These are phyloP conservation scores for Petrea volubilis DNA, from an alignment of 257 asterid species.

Conservation along the genomic window DNA sequence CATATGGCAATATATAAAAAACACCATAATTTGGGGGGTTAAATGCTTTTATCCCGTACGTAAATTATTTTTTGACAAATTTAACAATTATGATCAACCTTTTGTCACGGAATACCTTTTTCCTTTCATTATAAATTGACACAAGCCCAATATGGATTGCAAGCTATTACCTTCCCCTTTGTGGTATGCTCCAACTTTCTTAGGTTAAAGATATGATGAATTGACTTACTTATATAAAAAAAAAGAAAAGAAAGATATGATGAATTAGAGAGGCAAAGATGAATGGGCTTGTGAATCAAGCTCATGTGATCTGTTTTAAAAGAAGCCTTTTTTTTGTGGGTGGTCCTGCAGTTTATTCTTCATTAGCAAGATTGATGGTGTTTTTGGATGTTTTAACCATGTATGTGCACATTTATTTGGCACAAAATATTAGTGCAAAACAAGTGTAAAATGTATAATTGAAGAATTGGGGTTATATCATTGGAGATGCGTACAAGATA, in stretches of 20 bases:
- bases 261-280: constrained; percentile 9
- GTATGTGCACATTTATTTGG: neutral
- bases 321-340: neutral
- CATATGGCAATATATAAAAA: no score
- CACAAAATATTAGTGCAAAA: neutral
- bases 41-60: no score
- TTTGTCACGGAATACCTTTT: no score
- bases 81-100: no score
- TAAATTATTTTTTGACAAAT: no score
- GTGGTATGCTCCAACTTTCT: neutral
- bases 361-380: neutral
- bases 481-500: neutral
- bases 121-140: no score
- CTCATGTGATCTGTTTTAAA: constrained; percentile 23
- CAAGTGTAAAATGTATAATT: neutral
- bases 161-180: neutral
- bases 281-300: constrained; percentile 13
- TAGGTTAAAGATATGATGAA: neutral
- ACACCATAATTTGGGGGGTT: no score
- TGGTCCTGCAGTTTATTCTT: constrained; percentile 2
- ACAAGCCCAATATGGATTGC: constrained; percentile 14
- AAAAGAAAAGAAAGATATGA: no score
- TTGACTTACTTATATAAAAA: no score
- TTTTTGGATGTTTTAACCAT: neutral
- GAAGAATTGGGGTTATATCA: neutral